Evolutionary conservation across 768 basidiomycete species (phyloP).

Genomic region (Mycena kentingensis): DNA sequence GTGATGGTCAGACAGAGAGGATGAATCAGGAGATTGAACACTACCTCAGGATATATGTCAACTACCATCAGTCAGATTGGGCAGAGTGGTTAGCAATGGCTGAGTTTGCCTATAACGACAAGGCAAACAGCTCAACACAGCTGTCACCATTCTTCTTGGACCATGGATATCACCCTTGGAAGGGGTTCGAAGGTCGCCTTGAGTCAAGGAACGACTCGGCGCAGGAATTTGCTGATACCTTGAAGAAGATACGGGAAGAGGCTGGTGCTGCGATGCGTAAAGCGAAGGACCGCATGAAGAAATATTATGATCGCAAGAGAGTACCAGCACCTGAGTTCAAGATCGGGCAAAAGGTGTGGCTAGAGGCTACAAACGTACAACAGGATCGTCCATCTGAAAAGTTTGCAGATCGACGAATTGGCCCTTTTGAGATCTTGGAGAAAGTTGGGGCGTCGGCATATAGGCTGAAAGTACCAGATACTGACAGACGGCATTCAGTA

Average conservation of each 20-base stretch:
- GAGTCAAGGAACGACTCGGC: slow-evolving; percentile 14
- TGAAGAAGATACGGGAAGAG: slow-evolving; percentile 19
- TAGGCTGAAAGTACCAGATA: slow-evolving; percentile 25
- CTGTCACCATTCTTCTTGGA: slow-evolving; percentile 36
- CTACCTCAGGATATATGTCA: too few species aligned
- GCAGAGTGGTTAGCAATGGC: slow-evolving; percentile 31
- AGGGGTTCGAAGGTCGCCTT: background rate
- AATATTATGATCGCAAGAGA: too few species aligned
- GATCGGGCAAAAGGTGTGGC: too few species aligned
- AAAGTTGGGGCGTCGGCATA: slow-evolving; percentile 26
- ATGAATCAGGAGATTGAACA: too few species aligned
- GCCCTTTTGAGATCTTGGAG: slow-evolving; percentile 28
- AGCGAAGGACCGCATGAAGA: slow-evolving; percentile 31
- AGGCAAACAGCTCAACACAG: slow-evolving; percentile 28
- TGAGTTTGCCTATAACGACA: slow-evolving; percentile 38
- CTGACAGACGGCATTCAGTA: slow-evolving; percentile 29
- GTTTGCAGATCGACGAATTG: slow-evolving; percentile 20
- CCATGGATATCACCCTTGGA: slow-evolving; percentile 25
- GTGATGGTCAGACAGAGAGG: slow-evolving; percentile 43
- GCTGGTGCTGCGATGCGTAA: slow-evolving; percentile 1
- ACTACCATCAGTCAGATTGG: slow-evolving; percentile 40
- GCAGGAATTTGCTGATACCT: slow-evolving; percentile 16
- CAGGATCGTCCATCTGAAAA: slow-evolving; percentile 31
- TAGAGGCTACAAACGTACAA: too few species aligned
- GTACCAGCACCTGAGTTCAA: too few species aligned